Evolutionary conservation across 768 basidiomycete genomes (phyloP).

Genomic region (Leccinum disarticulatum): DNA sequence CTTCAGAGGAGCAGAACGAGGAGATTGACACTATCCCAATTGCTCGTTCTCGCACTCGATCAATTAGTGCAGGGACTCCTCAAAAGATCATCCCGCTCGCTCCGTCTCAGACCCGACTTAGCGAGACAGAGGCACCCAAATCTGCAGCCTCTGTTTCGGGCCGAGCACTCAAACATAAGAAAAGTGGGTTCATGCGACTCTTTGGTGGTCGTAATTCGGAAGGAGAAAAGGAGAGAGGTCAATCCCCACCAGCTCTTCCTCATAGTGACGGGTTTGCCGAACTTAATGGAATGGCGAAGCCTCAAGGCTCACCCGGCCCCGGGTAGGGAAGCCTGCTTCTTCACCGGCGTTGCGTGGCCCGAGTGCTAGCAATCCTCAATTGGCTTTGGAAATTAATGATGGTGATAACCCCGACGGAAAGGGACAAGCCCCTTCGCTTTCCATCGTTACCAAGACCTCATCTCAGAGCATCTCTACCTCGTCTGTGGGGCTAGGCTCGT

Average conservation of each 20-base stretch:
- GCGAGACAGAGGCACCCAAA: constrained; percentile 44
- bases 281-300: constrained; percentile 32
- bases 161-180: constrained; percentile 68
- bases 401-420: constrained; percentile 23
- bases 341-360: constrained; percentile 36
- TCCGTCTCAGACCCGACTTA: constrained; percentile 36
- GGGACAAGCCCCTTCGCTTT: constrained; percentile 27
- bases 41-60: constrained; percentile 49
- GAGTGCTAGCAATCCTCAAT: constrained; percentile 12
- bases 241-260: constrained; percentile 59
- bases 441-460: constrained; percentile 29
- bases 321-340: constrained; percentile 42
- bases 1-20: constrained; percentile 16
- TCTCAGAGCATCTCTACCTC: constrained; percentile 16
- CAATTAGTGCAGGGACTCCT: constrained; percentile 60
- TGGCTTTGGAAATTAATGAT: constrained; percentile 10
- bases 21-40: constrained; percentile 27
- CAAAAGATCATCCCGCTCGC: constrained; percentile 40
- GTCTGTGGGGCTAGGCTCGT: constrained; percentile 10
- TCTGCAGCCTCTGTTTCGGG: constrained; percentile 26
- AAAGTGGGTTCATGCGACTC: constrained; percentile 78
- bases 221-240: constrained; percentile 36
- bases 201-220: constrained; percentile 52
- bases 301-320: constrained; percentile 31
- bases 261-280: constrained; percentile 39